Base-by-base conservation (phyloP, 139 green algal genomes). In the Gonium pectorale region DNA sequence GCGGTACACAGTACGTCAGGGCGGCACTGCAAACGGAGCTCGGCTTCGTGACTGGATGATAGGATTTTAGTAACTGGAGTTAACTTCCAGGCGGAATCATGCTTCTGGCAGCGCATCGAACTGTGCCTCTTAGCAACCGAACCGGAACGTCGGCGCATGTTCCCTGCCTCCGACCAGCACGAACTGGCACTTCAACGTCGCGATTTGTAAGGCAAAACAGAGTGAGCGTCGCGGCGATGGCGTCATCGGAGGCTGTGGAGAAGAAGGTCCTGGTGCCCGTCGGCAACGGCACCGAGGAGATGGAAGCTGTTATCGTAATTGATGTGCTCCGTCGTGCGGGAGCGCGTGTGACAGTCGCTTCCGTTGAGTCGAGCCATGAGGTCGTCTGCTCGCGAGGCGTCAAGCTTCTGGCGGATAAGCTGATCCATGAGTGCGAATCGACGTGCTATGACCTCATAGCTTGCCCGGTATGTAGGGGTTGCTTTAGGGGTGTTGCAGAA, bases 251-350 rank as follows among this genome's bases (percentile, higher is more conserved):
- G 15, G 22, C 17, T 11, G 4, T 15, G 27, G 21, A 90, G 41
- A 96, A 95, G 69, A 87, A 40, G 0, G 96, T 96, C 3, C 88
- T 99, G 8, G 93, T 99, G 5, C 96, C 96, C 1, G 86, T 99
- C 4, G 96, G 85, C 9, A 92, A 95, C 31, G 97, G 97, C 2
- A 94, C 84, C 0, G 97, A 99, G 82, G 93, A 97, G 74, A 97
- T 98, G 92, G 94, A 98, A 86, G 92, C 94, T 9, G 95, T 98
- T 0, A 98, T 98, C 44, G 91, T 96, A 6, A 95, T 97, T 22
- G 97, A 99, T 67, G 95, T 99, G 38, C 87, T 99, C 44, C 71
- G 96, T 29, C 78, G 97, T 38, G 97, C 96, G 35, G 60, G 69
- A 60, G 44, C 37, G 86, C n/a, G 80, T 8, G 94, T 97, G 26